A percentile compares a stretch with the other conserved stretches of the same genome.
Conservation (phyloP, 2,329 filamentous ascomycete genomes). For the Aspergillus texensis region DNA sequence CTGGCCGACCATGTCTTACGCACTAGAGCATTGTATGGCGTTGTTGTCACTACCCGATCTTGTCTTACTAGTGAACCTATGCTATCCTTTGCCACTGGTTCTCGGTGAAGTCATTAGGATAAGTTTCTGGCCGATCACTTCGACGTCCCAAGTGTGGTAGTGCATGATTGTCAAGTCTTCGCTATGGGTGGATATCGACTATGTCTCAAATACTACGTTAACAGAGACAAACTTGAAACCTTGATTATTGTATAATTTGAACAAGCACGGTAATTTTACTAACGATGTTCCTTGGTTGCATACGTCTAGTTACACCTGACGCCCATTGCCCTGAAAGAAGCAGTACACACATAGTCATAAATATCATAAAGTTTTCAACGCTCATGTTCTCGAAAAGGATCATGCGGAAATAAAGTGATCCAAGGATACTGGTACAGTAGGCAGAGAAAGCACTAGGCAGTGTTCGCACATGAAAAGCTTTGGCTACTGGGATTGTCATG, state of each 20-base stretch:
- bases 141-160: no score
- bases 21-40: neutral
- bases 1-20: neutral
- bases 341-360: neutral
- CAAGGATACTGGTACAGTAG: neutral
- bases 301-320: neutral
- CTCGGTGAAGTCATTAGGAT: neutral
- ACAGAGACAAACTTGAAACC: no score
- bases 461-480: conserved; percentile 34
- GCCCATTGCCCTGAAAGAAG: neutral
- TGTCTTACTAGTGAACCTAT: neutral
- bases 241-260: rapidly evolving
- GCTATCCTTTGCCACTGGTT: neutral
- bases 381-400: neutral
- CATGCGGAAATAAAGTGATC: neutral
- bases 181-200: no score
- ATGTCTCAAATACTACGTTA: rapidly evolving
- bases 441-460: neutral
- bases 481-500: conserved; percentile 28
- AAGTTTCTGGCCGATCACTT: neutral
- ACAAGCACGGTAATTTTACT: neutral
- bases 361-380: neutral
- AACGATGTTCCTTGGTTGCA: neutral
- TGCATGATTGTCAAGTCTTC: neutral
- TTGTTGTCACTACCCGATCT: rapidly evolving